A percentile compares a stretch with the other conserved stretches of the same genome.
phyloP scores from a whole-genome alignment of 2,329 filamentous ascomycete species.

The Beauveria sp. region DNA sequence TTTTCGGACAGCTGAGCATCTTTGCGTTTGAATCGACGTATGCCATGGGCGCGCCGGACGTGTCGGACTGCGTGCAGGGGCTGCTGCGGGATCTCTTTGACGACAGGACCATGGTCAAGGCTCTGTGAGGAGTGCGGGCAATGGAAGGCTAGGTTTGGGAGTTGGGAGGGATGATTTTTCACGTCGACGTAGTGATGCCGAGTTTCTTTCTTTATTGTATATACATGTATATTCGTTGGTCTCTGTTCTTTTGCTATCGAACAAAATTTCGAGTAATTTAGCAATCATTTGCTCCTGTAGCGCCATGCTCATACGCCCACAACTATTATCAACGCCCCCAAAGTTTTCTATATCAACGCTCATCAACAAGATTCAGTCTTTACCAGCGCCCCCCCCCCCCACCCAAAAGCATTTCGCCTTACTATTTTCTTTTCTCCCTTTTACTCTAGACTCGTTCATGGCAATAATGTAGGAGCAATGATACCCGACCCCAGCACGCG shows the following conservation, averaged over 20 bases:
- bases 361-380: too few species aligned
- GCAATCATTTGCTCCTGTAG: not conserved
- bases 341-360: too few species aligned
- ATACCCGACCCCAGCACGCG: conserved; percentile 27
- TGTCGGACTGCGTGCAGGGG: conserved; percentile 53
- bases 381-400: too few species aligned
- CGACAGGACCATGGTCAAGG: conserved; percentile 60
- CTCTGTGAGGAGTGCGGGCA: conserved; percentile 31
- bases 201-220: not conserved
- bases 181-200: not conserved
- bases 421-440: not conserved
- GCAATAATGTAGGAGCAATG: not conserved
- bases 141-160: not conserved
- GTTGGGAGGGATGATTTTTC: not conserved
- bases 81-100: conserved; percentile 73
- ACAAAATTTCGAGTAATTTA: not conserved
- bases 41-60: conserved; percentile 65
- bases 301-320: not conserved
- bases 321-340: not conserved
- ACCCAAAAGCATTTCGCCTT: not conserved
- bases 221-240: not conserved
- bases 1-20: conserved; percentile 88
- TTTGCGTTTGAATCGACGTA: conserved; percentile 91
- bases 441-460: not conserved
- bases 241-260: not conserved